Conservation (phyloP, 192 early-diverging fungal genomes). For the Gryganskiella cystojenkinii region DNA sequence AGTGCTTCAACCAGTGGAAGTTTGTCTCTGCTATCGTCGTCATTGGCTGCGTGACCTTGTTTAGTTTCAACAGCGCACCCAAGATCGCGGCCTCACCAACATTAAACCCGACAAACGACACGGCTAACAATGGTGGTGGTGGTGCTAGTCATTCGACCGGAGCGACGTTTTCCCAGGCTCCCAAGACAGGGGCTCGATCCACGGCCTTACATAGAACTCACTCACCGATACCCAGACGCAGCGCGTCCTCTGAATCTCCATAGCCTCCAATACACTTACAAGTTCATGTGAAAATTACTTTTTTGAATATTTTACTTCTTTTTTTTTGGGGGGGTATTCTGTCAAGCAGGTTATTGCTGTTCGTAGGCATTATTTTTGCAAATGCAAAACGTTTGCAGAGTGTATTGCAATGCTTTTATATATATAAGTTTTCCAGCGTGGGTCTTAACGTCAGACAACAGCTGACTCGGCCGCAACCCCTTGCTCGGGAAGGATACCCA, state of each 20-base stretch:
- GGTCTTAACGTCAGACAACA: neutral
- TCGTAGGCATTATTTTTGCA: neutral
- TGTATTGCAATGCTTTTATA: neutral
- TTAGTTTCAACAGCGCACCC: conserved; percentile 51
- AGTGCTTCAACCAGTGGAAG: conserved; percentile 70
- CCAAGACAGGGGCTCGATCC: neutral
- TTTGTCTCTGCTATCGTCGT: conserved; percentile 61
- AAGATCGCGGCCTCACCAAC: neutral
- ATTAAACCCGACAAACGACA: neutral
- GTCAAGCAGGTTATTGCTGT: neutral
- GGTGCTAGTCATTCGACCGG: neutral
- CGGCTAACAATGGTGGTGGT: conserved; percentile 4
- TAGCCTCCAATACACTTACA: too few relatives aligned
- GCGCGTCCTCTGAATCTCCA: neutral
- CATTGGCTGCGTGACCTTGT: conserved; percentile 64
- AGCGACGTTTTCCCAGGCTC: too few relatives aligned
- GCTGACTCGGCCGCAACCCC: conserved; percentile 16
- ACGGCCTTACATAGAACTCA: neutral
- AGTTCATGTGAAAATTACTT: neutral
- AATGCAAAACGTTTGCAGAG: neutral
- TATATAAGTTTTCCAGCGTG: neutral
- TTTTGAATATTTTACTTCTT: neutral
- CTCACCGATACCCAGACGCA: conserved; percentile 24
- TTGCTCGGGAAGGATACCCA: conserved; percentile 13
- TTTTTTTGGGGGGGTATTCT: neutral